phyloP scores from a whole-genome alignment of 495 filamentous ascomycete species.

The Aspergillus panamensis region DNA sequence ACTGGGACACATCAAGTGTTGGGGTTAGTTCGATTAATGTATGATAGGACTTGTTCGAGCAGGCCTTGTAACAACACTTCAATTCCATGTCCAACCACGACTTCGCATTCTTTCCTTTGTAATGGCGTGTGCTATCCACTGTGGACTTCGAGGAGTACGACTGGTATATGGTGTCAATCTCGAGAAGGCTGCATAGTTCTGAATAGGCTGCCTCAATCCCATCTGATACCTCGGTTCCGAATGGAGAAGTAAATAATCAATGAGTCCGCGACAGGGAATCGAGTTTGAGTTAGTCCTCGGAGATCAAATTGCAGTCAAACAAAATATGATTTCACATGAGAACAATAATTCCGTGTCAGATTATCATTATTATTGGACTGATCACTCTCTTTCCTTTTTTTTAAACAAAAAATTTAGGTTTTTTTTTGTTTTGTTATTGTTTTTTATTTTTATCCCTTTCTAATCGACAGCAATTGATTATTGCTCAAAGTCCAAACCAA shows the following conservation, averaged over 20 bases:
- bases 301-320: not conserved
- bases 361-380: not conserved
- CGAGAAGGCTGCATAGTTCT: not conserved
- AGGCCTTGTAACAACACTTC: conserved; percentile 47
- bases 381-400: not conserved
- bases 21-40: conserved; percentile 40
- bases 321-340: not conserved
- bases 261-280: not conserved
- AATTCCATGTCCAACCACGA: conserved; percentile 24
- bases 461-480: too few species aligned
- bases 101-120: not conserved
- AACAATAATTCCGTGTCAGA: not conserved
- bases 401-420: not conserved
- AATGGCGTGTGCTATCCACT: not conserved
- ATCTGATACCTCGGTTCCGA: conserved; percentile 2
- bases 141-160: not conserved
- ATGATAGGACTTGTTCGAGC: conserved; percentile 51
- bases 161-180: not conserved
- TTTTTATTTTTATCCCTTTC: not conserved
- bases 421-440: not conserved
- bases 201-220: not conserved
- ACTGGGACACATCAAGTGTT: conserved; percentile 35
- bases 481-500: too few species aligned
- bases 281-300: not conserved
- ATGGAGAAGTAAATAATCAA: not conserved